Conservation (phyloP, 495 filamentous ascomycete genomes). For the Tuber melanosporum region DNA sequence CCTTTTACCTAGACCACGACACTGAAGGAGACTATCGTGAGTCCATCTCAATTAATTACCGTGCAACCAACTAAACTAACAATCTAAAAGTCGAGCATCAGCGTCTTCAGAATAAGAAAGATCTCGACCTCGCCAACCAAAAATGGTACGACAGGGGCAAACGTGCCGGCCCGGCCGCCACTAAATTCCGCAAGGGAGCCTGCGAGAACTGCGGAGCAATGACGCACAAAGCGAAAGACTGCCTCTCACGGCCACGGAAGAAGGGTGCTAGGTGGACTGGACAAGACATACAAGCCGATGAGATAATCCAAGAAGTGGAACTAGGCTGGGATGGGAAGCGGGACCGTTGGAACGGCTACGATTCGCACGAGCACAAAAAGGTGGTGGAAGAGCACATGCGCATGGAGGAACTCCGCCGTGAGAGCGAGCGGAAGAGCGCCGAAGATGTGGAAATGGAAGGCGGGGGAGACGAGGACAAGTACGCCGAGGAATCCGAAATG, state of each 20-base stretch:
- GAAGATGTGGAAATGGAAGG: slow-evolving; percentile 51
- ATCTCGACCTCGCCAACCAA: slow-evolving; percentile 55
- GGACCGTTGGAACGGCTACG: slow-evolving; percentile 96
- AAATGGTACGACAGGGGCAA: slow-evolving; percentile 89
- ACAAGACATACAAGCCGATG: slow-evolving; percentile 86
- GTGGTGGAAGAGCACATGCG: slow-evolving; percentile 85
- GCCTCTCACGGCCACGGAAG: slow-evolving; percentile 80
- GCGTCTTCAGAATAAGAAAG: slow-evolving; percentile 64
- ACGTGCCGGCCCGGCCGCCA: slow-evolving; percentile 72
- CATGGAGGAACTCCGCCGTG: slow-evolving; percentile 70
- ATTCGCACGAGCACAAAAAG: slow-evolving; percentile 72
- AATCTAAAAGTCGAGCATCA: slow-evolving; percentile 68
- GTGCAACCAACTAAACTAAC: slow-evolving; percentile 11
- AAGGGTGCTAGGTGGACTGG: slow-evolving; percentile 90
- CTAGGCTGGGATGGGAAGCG: slow-evolving; percentile 97
- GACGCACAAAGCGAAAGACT: slow-evolving; percentile 93
- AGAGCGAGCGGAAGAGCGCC: slow-evolving; percentile 44
- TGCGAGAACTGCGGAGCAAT: slow-evolving; percentile 98
- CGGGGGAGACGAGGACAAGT: slow-evolving; percentile 62
- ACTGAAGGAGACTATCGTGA: slow-evolving; percentile 68
- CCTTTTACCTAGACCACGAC: slow-evolving; percentile 88
- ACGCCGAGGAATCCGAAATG: slow-evolving; percentile 97
- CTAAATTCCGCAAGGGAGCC: slow-evolving; percentile 94
- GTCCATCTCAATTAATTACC: slow-evolving; percentile 6
- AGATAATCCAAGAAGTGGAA: slow-evolving; percentile 73